A percentile compares a stretch with the other conserved stretches of the same genome.
phyloP scores from a whole-genome alignment of 148 eudicot species.

The Suaeda aralocaspica region DNA sequence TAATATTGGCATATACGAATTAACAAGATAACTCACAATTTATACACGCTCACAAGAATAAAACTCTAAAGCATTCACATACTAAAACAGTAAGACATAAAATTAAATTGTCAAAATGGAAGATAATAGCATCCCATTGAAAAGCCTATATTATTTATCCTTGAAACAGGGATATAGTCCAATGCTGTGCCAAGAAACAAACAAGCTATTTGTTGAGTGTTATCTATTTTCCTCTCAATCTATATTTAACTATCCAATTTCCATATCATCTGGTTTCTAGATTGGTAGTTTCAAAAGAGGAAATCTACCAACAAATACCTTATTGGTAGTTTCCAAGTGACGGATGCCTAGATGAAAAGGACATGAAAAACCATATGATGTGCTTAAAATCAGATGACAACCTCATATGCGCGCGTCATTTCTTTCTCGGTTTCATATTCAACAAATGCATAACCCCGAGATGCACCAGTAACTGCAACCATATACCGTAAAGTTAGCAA shows the following conservation, averaged over 20 bases:
- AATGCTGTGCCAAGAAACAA: background rate
- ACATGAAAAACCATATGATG: background rate
- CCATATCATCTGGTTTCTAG: background rate
- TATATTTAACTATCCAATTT: background rate
- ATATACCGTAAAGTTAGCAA: conserved; percentile 21
- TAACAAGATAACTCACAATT: background rate
- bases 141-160: background rate
- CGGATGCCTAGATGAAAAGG: background rate
- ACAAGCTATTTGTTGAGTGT: background rate
- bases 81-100: background rate
- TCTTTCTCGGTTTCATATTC: conserved; percentile 83
- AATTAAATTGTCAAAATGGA: background rate
- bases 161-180: background rate
- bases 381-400: conserved; percentile 10
- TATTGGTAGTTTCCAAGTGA: background rate
- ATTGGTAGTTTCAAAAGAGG: background rate
- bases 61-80: background rate
- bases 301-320: background rate
- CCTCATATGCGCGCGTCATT: conserved; percentile 92
- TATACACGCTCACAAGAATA: background rate
- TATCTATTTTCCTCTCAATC: background rate
- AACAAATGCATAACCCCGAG: conserved; percentile 95
- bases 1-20: background rate
- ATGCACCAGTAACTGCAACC: conserved; percentile 86
- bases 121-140: background rate